Conservation (phyloP, 352 stramenopile species). For the Blastocystis sp. region DNA sequence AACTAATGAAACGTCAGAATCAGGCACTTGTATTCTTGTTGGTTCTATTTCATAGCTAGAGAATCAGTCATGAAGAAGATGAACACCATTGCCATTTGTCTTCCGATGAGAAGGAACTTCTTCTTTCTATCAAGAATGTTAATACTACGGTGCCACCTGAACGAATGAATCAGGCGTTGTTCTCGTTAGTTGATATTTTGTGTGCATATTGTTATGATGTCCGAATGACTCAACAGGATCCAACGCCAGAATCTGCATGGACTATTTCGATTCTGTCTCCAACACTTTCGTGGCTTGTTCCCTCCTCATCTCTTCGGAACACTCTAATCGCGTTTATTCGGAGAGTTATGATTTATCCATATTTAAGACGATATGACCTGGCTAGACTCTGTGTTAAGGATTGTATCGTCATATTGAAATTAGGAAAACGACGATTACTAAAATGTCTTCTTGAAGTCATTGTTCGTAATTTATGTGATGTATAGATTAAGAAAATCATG, state of each 20-base stretch:
- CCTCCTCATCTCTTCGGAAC: conserved; percentile 65
- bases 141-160: conserved; percentile 51
- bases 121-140: conserved; percentile 57
- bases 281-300: conserved; percentile 86
- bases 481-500: conserved; percentile 78
- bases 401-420: conserved; percentile 75
- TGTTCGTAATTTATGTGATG: background rate
- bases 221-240: conserved; percentile 84
- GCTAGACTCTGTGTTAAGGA: conserved; percentile 74
- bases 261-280: conserved; percentile 86
- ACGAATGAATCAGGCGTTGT: conserved; percentile 65
- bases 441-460: conserved; percentile 73
- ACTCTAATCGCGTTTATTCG: conserved; percentile 69
- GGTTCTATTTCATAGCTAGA: background rate
- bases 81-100: background rate
- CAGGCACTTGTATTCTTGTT: background rate
- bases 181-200: conserved; percentile 82
- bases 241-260: conserved; percentile 88
- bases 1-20: background rate
- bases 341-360: conserved; percentile 86
- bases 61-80: conserved; percentile 47
- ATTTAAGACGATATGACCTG: conserved; percentile 83
- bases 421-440: conserved; percentile 79
- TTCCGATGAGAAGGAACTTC: conserved; percentile 62
- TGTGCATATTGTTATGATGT: conserved; percentile 90